Percentiles rank a stretch among this genome's conserved stretches.
phyloP scores from a whole-genome alignment of 768 basidiomycete genomes.

The Termitomyces sp. region DNA sequence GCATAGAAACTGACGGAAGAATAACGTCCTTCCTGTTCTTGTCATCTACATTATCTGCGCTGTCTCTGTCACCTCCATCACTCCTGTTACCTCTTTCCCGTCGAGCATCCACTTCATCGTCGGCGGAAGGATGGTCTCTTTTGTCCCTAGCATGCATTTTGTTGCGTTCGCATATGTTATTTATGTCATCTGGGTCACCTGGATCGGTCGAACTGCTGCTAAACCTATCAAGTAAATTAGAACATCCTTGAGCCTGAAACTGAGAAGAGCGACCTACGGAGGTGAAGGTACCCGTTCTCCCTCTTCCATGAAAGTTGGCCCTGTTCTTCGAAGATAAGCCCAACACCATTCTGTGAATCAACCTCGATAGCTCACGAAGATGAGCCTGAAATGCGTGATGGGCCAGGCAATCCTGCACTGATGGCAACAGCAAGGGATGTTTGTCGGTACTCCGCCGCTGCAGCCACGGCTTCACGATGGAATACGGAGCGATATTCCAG shows the following conservation, averaged over 20 bases:
- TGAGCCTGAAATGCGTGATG: not conserved
- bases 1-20: not conserved
- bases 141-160: not conserved
- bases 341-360: not conserved
- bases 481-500: not conserved
- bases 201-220: not conserved
- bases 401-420: constrained; percentile 8
- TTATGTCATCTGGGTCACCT: not conserved
- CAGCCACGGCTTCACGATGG: not conserved
- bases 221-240: not conserved
- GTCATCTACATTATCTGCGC: not conserved
- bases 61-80: not conserved
- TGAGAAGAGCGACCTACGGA: not conserved
- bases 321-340: not conserved
- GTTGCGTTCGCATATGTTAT: not conserved
- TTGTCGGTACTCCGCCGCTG: constrained; percentile 2
- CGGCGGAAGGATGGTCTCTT: not conserved
- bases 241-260: not conserved
- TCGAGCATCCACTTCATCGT: not conserved
- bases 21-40: not conserved
- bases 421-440: constrained; percentile 3
- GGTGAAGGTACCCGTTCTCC: not conserved
- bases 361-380: not conserved
- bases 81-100: not conserved
- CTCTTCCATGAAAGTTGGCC: not conserved